Evolutionary conservation across 805 yeast species (phyloP).

Genomic region (Wickerhamomyces rabaulensis): DNA sequence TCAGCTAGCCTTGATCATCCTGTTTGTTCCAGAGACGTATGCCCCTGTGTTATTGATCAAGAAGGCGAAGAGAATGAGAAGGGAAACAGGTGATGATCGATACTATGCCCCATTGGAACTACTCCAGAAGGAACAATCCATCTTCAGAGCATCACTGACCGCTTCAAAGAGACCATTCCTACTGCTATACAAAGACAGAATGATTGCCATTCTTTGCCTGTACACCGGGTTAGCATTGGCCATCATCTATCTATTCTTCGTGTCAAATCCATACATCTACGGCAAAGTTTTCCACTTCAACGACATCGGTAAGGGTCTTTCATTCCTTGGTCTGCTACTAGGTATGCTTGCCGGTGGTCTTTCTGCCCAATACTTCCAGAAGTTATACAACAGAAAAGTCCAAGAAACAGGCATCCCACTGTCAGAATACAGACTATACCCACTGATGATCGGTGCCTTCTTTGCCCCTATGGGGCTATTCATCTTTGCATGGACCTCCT

Average conservation of each 20-base stretch:
- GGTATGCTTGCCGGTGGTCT: constrained; percentile 46
- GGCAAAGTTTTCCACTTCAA: constrained; percentile 44
- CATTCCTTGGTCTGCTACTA: constrained; percentile 53
- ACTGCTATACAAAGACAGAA: constrained; percentile 45
- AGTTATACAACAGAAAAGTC: constrained; percentile 36
- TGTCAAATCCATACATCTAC: constrained; percentile 61
- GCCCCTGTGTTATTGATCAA: constrained; percentile 44
- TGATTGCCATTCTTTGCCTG: constrained; percentile 47
- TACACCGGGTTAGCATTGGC: constrained; percentile 56
- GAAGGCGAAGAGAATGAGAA: constrained; percentile 47
- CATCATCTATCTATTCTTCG: constrained; percentile 58
- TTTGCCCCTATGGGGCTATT: constrained; percentile 60
- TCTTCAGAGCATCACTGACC: constrained; percentile 33
- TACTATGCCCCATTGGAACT: constrained; percentile 35
- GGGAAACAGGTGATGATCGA: constrained; percentile 48
- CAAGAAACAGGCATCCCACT: constrained; percentile 39
- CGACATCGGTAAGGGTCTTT: constrained; percentile 54
- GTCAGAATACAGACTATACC: constrained; percentile 57
- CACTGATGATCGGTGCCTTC: constrained; percentile 63
- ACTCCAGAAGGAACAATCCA: constrained; percentile 37
- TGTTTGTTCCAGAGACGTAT: constrained; percentile 63
- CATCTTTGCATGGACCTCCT: constrained; percentile 75
- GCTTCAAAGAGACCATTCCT: constrained; percentile 50
- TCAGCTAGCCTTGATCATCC: constrained; percentile 37
- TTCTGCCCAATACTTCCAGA: constrained; percentile 40